Percentiles rank a stretch among this genome's conserved stretches.
Conservation (phyloP, 345 rosid genomes). For the Chamaenerion angustifolium region DNA sequence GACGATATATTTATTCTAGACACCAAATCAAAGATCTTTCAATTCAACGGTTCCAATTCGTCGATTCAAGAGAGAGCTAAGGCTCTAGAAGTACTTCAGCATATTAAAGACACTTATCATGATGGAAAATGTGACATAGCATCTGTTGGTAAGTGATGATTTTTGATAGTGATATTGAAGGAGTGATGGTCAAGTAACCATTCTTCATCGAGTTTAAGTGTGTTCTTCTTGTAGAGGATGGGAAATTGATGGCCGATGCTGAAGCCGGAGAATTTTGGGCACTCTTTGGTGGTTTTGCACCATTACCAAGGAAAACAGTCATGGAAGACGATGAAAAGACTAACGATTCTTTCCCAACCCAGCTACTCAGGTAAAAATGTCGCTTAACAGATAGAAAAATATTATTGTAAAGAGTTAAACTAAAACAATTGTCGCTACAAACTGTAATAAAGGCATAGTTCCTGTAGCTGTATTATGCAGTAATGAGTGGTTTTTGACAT, state of each 20-base stretch:
- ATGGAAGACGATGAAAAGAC: slow-evolving; percentile 31
- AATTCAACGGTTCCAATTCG: slow-evolving; percentile 89
- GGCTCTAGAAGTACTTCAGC: slow-evolving; percentile 94
- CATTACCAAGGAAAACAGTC: slow-evolving; percentile 70
- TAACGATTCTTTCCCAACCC: slow-evolving; percentile 28
- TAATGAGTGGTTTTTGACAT: too few species aligned
- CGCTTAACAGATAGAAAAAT: neutral
- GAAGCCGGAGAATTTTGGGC: slow-evolving; percentile 99
- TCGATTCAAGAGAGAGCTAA: slow-evolving; percentile 99
- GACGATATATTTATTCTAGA: slow-evolving; percentile 94
- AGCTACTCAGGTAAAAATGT: slow-evolving; percentile 39
- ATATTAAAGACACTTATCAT: slow-evolving; percentile 85
- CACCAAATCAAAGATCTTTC: slow-evolving; percentile 82
- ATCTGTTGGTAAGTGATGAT: slow-evolving; percentile 59
- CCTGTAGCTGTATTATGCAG: too few species aligned
- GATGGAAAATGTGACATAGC: slow-evolving; percentile 93
- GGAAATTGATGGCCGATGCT: slow-evolving; percentile 96
- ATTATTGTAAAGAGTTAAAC: too few species aligned
- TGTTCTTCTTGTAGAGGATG: slow-evolving; percentile 51
- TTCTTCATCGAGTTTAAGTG: neutral
- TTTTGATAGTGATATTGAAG: neutral
- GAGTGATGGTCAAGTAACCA: too few species aligned
- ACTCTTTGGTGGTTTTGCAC: slow-evolving; percentile 98
- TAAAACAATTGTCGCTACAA: too few species aligned
- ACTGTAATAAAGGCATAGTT: too few species aligned